Evolutionary conservation across 805 yeast species (phyloP), one percentile per base, ranked within the genome.

Genomic region (Candida adriatica): DNA sequence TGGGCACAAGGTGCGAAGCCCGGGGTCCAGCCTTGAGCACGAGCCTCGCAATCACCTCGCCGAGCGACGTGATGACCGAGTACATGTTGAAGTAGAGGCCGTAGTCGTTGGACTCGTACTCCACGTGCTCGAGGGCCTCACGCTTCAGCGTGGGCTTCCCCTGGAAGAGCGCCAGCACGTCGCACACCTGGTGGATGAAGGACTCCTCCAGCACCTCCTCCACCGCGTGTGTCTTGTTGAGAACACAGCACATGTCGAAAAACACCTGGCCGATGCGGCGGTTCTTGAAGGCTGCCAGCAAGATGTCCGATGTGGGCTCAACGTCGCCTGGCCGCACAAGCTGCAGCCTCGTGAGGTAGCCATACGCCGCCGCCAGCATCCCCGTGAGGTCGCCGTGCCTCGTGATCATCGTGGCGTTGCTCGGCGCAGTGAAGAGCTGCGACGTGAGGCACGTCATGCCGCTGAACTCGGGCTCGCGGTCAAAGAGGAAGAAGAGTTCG

Each of bases 41-140:
- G 5, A 73, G 55, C 36, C 64, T 70, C 0, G 78, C 69, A 9
- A 75, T 58, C 37, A 61, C 61, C 37, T 75, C 81, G 0, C 72
- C 68, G 42, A 75, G 68, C 37, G 80, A 79, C 8, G 79, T 68
- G 0, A 84, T 66, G 4, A 77, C 82, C 33, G 83, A 78, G 37
- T 78, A 54, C 34, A 51, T 51, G 28, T 53, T 52, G 39, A 53
- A 55, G 30, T 51, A 55, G 6, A 54, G 20, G 1, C 51, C 50
- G 28, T 46, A 92, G 31, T 84, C 90, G 19, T 83, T 84, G 27
- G 77, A 78, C 51, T 90, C 98, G 52, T 82, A 92, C 51, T 88
- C 96, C 8, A 90, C 87, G 54, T 90, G 98, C 37, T 74, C 79
- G 6, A 70, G 64, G 4, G 75, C 73, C 48, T 86, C 95, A 37